phyloP scores from a whole-genome alignment of 495 filamentous ascomycete species.

The Penicillium ucsense region DNA sequence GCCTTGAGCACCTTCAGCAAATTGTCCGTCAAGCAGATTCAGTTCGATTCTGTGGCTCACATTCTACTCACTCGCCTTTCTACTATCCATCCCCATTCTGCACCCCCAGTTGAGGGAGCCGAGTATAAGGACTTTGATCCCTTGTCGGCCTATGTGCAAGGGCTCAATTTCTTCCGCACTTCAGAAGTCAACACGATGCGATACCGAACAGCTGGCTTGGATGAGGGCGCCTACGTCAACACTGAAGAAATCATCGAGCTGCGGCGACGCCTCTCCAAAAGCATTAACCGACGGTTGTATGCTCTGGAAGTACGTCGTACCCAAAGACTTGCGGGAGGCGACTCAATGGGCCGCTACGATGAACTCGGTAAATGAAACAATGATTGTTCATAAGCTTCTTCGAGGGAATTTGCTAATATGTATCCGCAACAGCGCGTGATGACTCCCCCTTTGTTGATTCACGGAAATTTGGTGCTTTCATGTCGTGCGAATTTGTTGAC shows the following conservation, averaged over 20 bases:
- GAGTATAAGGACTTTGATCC: slow-evolving; percentile 38
- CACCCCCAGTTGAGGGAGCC: slow-evolving; percentile 28
- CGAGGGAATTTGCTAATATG: slow-evolving; percentile 1
- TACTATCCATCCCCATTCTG: slow-evolving; percentile 43
- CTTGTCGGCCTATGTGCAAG: slow-evolving; percentile 30
- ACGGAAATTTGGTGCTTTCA: slow-evolving; percentile 31
- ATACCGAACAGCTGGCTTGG: slow-evolving; percentile 24
- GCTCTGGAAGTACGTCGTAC: slow-evolving; percentile 31
- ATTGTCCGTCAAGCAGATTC: slow-evolving; percentile 51
- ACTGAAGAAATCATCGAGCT: slow-evolving; percentile 32
- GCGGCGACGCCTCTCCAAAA: slow-evolving; percentile 26
- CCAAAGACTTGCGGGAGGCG: slow-evolving; percentile 33
- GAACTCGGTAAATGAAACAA: slow-evolving; percentile 24
- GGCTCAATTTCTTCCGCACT: slow-evolving; percentile 32
- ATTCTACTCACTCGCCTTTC: slow-evolving; percentile 48
- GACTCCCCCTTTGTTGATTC: slow-evolving; percentile 20
- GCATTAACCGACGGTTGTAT: slow-evolving; percentile 33
- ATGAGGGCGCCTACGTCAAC: slow-evolving; percentile 31
- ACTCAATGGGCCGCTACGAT: slow-evolving; percentile 24
- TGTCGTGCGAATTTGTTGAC: slow-evolving; percentile 33
- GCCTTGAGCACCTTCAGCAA: slow-evolving; percentile 44
- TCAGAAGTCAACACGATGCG: slow-evolving; percentile 24
- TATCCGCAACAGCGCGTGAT: slow-evolving; percentile 19
- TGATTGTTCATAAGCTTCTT: not conserved
- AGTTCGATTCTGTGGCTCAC: slow-evolving; percentile 49